A percentile compares a stretch with the other conserved stretches of the same genome.
Evolutionary conservation across 2,329 filamentous ascomycete genomes (phyloP).

Genomic region (Sphaerulina vaccinii): DNA sequence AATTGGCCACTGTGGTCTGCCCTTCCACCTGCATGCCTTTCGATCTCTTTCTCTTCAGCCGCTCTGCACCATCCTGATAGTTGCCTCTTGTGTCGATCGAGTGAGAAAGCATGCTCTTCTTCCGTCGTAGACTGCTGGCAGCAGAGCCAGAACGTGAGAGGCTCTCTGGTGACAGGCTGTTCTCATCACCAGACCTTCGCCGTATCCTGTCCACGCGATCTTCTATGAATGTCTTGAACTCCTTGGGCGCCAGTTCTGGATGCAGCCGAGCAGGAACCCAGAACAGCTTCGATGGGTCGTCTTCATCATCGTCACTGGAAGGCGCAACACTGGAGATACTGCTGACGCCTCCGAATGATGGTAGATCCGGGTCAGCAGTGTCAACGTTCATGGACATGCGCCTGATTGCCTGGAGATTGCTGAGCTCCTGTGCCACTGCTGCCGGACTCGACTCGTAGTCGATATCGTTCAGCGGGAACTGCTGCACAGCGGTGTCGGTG

Average conservation of each 20-base stretch:
- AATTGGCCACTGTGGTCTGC: constrained; percentile 61
- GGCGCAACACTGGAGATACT: constrained; percentile 67
- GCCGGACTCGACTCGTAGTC: constrained; percentile 88
- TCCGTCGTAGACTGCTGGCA: constrained; percentile 69
- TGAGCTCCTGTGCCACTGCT: constrained; percentile 87
- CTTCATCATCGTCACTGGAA: constrained; percentile 70
- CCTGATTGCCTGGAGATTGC: constrained; percentile 84
- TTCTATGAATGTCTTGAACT: constrained; percentile 95
- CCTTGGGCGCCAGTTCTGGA: constrained; percentile 88
- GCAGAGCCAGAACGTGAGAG: constrained; percentile 55
- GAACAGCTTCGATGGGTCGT: constrained; percentile 82
- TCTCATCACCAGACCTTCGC: constrained; percentile 69
- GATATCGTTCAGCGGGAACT: constrained; percentile 73
- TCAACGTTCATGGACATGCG: constrained; percentile 93
- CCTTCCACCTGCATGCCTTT: constrained; percentile 42
- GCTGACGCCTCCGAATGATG: constrained; percentile 62
- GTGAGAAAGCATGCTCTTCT: constrained; percentile 92
- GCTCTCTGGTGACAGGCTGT: constrained; percentile 61
- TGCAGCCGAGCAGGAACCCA: constrained; percentile 96
- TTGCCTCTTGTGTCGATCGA: constrained; percentile 78
- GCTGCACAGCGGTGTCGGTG: constrained; percentile 38
- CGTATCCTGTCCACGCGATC: constrained; percentile 88
- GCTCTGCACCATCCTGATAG: constrained; percentile 81
- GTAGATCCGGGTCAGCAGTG: constrained; percentile 68
- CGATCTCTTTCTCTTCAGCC: constrained; percentile 71